Conservation (phyloP, 2,329 filamentous ascomycete species). For the Zasmidium angulare region DNA sequence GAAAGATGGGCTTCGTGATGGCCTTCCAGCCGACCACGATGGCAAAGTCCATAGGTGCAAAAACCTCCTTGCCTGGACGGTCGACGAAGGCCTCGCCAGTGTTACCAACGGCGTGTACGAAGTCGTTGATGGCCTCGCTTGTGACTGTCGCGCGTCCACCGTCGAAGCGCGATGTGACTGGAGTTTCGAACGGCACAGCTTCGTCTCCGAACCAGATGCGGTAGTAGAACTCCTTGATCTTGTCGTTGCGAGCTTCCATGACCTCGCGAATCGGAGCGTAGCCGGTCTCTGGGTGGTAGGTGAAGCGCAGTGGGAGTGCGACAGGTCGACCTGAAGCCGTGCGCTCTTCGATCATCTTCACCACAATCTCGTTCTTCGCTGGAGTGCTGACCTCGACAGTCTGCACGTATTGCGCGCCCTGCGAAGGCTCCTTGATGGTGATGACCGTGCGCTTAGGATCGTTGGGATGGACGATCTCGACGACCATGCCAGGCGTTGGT, state of each 20-base stretch:
- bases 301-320: constrained; percentile 83
- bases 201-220: constrained; percentile 94
- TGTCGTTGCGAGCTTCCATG: constrained; percentile 93
- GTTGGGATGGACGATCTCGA: constrained; percentile 82
- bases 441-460: constrained; percentile 82
- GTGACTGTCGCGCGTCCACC: constrained; percentile 86
- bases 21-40: constrained; percentile 65
- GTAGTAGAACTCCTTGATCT: constrained; percentile 99
- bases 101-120: constrained; percentile 98
- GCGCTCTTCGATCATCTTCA: constrained; percentile 91
- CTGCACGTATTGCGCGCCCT: constrained; percentile 81
- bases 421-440: constrained; percentile 80
- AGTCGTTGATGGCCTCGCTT: constrained; percentile 92
- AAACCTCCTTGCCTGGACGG: constrained; percentile 87
- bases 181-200: constrained; percentile 75
- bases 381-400: constrained; percentile 82
- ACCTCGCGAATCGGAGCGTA: constrained; percentile 98
- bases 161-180: constrained; percentile 84
- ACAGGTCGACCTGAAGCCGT: constrained; percentile 80
- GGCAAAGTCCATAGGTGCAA: constrained; percentile 88
- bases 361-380: constrained; percentile 74
- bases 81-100: constrained; percentile 97
- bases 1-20: constrained; percentile 99
- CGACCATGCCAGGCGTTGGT: constrained; percentile 79
- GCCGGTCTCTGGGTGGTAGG: constrained; percentile 89